A percentile compares a stretch with the other conserved stretches of the same genome.
These are phyloP conservation scores for Teratosphaeria epicoccoides DNA, from an alignment of 2,329 filamentous ascomycete genomes.

Conservation along the genomic window DNA sequence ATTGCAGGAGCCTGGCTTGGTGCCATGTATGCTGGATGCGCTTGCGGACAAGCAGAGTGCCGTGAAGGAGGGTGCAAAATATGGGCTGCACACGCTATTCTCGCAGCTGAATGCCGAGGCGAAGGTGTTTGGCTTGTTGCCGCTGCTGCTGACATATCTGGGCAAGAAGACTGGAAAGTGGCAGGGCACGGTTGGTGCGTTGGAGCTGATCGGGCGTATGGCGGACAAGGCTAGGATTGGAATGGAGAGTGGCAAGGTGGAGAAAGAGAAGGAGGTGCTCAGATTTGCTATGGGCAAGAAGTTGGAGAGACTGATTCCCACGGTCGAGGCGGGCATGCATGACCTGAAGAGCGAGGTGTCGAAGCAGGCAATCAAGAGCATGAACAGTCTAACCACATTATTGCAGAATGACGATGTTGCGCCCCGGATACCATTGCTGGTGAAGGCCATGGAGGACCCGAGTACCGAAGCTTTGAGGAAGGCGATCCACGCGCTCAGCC, in stretches of 20 bases:
- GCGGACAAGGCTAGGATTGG: slow-evolving; percentile 87
- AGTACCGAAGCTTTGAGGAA: slow-evolving; percentile 82
- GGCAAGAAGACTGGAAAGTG: slow-evolving; percentile 82
- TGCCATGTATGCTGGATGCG: slow-evolving; percentile 67
- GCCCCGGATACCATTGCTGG: slow-evolving; percentile 78
- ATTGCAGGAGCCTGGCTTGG: slow-evolving; percentile 64
- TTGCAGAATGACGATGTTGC: slow-evolving; percentile 95
- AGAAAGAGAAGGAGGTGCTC: slow-evolving; percentile 77
- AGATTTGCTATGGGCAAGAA: slow-evolving; percentile 83
- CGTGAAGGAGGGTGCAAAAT: slow-evolving; percentile 84
- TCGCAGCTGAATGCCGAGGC: slow-evolving; percentile 68
- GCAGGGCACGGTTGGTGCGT: slow-evolving; percentile 87
- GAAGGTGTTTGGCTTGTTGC: slow-evolving; percentile 71
- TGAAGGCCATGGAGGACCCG: slow-evolving; percentile 92
- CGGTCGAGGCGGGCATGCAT: slow-evolving; percentile 90
- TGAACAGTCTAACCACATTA: slow-evolving; percentile 80
- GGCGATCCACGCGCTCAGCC: slow-evolving; percentile 89
- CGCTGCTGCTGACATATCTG: slow-evolving; percentile 64
- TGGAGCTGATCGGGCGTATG: slow-evolving; percentile 79
- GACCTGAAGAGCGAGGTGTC: slow-evolving; percentile 79
- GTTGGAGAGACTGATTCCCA: slow-evolving; percentile 75
- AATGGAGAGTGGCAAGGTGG: slow-evolving; percentile 73
- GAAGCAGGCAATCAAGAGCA: slow-evolving; percentile 85
- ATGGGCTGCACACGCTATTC: slow-evolving; percentile 85
- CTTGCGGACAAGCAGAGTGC: slow-evolving; percentile 82